Evolutionary conservation across 2,329 filamentous ascomycete genomes (phyloP), one percentile per base, ranked within the genome.

Genomic region (Neonectria hederae): DNA sequence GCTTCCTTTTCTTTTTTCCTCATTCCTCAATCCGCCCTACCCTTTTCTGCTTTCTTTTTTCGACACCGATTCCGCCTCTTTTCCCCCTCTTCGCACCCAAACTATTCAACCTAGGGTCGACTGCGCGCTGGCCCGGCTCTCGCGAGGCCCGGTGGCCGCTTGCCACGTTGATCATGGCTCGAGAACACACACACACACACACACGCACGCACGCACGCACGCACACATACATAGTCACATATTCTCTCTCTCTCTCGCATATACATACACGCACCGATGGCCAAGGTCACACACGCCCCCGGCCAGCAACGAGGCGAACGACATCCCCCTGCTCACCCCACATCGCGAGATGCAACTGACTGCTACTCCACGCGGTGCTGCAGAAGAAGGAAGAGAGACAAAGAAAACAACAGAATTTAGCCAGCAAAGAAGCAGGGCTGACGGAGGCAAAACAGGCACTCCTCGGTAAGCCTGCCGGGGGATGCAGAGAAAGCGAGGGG

Each of bases 131-230:
- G 62, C 65, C 69, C 66, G 66, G 72, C 71, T 67, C 59, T 58
- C 58, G 58, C 66, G 54, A 53, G 65, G 54, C 60, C 71, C 62
- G 65, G 55, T 73, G 68, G 65, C 65, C 70, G 70, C 59, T 71
- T 77, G 76, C 76, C 77, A 79, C 76, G 76, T 78, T 77, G 75
- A 76, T 73, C 61, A 63, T 66, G 64, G 65, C 64, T 71, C 71
- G 62, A 65, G 67, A 65, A 65, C 57, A 62, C 46, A 64, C 46
- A 30, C 45, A 24, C 42, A 43, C 40, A 43, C 19, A 43, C 42
- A 22, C 42, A 45, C 42, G 24, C 19, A 26, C 13, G 17, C 22
- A 46, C 22, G 26, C 43, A 46, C 43, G n/a, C 40, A 42, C 26
- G 22, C 42, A 56, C 28, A 30, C 9, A n/a, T n/a, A n/a, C n/a